A percentile compares a stretch with the other conserved stretches of the same genome.
phyloP scores from a whole-genome alignment of 768 basidiomycete genomes.

The Mycena indigotica region DNA sequence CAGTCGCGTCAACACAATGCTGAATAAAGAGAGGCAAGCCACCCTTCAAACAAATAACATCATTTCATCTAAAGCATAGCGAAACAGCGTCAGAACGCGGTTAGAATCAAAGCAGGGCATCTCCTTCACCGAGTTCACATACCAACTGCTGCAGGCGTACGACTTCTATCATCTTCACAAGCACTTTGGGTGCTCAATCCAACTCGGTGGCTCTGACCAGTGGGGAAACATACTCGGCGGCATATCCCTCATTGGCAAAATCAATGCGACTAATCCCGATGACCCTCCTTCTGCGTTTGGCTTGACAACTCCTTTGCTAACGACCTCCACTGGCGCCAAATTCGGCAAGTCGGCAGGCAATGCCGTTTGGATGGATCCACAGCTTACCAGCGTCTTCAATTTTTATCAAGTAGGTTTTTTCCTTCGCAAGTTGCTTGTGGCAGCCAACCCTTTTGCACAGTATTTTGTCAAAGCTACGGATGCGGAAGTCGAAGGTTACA shows the following conservation, averaged over 20 bases:
- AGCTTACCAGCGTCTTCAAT: constrained; percentile 83
- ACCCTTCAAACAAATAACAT: constrained; percentile 1
- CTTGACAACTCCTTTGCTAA: constrained; percentile 91
- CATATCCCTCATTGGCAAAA: constrained; percentile 81
- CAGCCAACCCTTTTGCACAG: constrained; percentile 40
- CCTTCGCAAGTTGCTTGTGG: background rate
- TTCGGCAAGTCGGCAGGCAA: constrained; percentile 98
- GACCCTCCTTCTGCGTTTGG: constrained; percentile 58
- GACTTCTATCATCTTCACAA: constrained; percentile 84
- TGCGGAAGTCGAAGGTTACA: constrained; percentile 74
- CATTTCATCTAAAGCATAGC: too few species aligned
- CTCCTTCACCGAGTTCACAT: constrained; percentile 98
- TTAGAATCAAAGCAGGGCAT: constrained; percentile 81
- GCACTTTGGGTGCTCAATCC: constrained; percentile 71
- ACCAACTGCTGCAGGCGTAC: constrained; percentile 95
- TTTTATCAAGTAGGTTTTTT: constrained; percentile 80
- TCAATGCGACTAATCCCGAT: constrained; percentile 25
- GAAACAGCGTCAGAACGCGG: constrained; percentile 81
- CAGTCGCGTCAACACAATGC: constrained; percentile 85
- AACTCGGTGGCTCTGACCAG: constrained; percentile 96
- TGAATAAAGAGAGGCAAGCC: constrained; percentile 82
- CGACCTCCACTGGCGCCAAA: constrained; percentile 87
- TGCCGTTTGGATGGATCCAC: constrained; percentile 85
- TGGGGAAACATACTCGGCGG: constrained; percentile 98
- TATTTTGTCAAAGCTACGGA: constrained; percentile 88